Evolutionary conservation across 2,329 filamentous ascomycete species (phyloP).

Genomic region (Hymenoscyphus scutula): DNA sequence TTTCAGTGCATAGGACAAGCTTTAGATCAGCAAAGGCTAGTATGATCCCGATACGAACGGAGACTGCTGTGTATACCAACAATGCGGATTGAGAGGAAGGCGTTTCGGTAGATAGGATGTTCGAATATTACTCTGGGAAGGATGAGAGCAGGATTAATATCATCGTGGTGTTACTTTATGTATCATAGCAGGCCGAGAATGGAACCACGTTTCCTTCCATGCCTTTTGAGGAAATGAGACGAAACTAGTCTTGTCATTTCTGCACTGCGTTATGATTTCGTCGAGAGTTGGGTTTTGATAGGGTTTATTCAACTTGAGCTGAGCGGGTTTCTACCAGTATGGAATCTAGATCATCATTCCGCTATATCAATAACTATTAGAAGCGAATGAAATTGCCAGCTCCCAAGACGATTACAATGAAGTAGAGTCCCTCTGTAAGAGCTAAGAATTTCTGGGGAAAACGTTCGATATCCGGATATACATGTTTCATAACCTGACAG

Average conservation of each 20-base stretch:
- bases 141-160: slow-evolving; percentile 20
- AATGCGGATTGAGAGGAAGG: slow-evolving; percentile 18
- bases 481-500: no score
- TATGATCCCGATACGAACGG: background rate
- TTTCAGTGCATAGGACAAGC: slow-evolving; percentile 45
- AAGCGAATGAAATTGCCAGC: no score
- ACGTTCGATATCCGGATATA: no score
- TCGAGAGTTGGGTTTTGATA: no score
- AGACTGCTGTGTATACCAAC: slow-evolving; percentile 26
- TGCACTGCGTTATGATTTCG: background rate
- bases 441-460: no score
- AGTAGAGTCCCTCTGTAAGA: no score
- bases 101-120: slow-evolving; percentile 28
- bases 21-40: background rate
- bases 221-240: background rate
- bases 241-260: background rate
- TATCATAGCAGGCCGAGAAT: slow-evolving; percentile 24
- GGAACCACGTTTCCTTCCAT: background rate
- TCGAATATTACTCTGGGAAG: slow-evolving; percentile 14
- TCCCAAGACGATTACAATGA: no score
- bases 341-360: no score
- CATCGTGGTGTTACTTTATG: slow-evolving; percentile 27
- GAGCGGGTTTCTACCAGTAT: no score
- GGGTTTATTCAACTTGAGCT: no score
- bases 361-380: no score